A percentile compares a stretch with the other conserved stretches of the same genome.
Conservation (phyloP, 495 filamentous ascomycete species). For the Penicillium canescens region DNA sequence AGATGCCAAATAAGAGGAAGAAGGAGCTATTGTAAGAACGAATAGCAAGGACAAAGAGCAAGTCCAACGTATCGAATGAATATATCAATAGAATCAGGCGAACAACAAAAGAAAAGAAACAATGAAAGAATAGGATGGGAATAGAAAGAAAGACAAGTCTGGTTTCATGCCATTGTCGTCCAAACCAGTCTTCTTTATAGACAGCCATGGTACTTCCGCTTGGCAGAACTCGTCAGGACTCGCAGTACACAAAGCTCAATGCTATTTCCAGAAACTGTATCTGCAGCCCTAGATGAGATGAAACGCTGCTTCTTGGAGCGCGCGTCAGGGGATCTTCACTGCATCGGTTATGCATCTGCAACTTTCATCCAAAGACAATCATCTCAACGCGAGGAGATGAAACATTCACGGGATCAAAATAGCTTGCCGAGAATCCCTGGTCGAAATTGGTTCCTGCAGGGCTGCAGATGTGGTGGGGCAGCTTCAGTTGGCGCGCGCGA, state of each 20-base stretch:
- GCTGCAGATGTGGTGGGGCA: constrained; percentile 2
- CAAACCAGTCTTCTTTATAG: constrained; percentile 19
- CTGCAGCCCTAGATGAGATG: constrained; percentile 16
- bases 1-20: constrained; percentile 9
- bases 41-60: constrained; percentile 9
- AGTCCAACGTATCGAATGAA: background rate
- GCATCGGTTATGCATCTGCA: background rate
- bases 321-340: constrained; percentile 16
- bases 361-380: constrained; percentile 10
- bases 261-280: constrained; percentile 14
- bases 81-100: constrained; percentile 9
- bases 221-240: background rate
- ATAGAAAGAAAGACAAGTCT: constrained; percentile 15
- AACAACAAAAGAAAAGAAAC: constrained; percentile 21
- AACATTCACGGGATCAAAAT: constrained; percentile 15
- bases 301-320: constrained; percentile 15
- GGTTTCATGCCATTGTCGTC: constrained; percentile 4
- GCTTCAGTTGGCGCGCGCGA: constrained; percentile 30
- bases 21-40: constrained; percentile 11
- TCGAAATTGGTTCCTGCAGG: background rate
- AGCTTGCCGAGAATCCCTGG: background rate
- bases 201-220: background rate
- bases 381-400: constrained; percentile 11
- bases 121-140: constrained; percentile 12
- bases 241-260: constrained; percentile 7